Conservation (phyloP, 176 grass and related monocot genomes). For the Phragmites australis region DNA sequence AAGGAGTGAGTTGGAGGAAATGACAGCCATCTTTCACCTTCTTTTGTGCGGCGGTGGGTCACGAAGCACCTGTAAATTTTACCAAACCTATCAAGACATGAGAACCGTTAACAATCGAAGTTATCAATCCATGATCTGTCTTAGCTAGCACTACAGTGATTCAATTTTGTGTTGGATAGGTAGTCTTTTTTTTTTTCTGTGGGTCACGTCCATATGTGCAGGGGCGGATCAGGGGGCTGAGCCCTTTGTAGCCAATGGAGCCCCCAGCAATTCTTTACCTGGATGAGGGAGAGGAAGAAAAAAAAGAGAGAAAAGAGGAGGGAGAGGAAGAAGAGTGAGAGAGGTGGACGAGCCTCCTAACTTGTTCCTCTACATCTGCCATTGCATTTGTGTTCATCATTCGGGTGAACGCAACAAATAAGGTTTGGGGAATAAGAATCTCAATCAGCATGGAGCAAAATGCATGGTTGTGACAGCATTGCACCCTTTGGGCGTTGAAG, state of each 20-base stretch:
- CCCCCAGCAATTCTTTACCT: too few species aligned
- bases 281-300: too few species aligned
- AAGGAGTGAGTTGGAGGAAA: constrained; percentile 42
- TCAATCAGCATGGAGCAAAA: constrained; percentile 32
- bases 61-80: constrained; percentile 22
- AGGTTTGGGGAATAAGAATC: constrained; percentile 24
- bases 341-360: too few species aligned
- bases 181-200: neutral
- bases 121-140: constrained; percentile 25
- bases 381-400: neutral
- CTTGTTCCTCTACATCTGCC: too few species aligned
- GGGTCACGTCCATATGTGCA: neutral
- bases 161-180: neutral
- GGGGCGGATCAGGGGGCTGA: too few species aligned
- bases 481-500: constrained; percentile 44
- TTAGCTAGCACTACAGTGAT: constrained; percentile 25
- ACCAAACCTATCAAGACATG: neutral
- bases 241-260: too few species aligned
- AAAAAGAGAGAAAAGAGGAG: too few species aligned
- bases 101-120: neutral
- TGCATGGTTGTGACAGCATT: constrained; percentile 12
- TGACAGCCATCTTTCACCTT: constrained; percentile 45
- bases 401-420: neutral
- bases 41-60: neutral
- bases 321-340: too few species aligned